Conservation (phyloP, 129 eudicot species). For the Arctium minus region DNA sequence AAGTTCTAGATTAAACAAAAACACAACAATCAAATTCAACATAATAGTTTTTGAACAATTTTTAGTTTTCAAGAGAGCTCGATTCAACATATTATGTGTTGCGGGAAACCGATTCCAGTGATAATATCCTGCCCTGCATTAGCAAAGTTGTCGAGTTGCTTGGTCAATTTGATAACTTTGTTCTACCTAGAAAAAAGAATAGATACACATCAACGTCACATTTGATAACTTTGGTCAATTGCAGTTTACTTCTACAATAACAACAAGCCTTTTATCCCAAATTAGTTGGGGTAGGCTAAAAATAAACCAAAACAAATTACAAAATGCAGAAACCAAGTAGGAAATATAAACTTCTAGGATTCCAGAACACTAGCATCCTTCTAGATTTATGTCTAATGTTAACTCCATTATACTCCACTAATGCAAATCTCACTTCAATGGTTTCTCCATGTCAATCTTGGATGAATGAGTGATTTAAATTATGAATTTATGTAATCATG, state of each 20-base stretch:
- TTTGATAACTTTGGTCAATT: background rate
- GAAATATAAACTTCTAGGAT: background rate
- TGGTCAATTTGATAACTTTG: constrained; percentile 39
- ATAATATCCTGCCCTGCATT: too few species aligned
- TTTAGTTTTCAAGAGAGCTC: too few species aligned
- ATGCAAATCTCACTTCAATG: background rate
- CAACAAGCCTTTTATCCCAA: background rate
- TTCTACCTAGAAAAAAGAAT: constrained; percentile 25
- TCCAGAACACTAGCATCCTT: background rate
- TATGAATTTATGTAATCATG: background rate
- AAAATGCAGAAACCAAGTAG: background rate
- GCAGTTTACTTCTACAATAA: background rate
- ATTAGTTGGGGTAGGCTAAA: background rate
- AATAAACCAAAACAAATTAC: background rate
- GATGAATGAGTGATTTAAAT: background rate
- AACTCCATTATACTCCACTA: background rate
- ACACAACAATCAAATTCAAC: too few species aligned
- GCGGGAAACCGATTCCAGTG: too few species aligned
- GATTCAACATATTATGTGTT: too few species aligned
- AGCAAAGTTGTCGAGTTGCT: too few species aligned
- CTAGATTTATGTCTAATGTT: background rate
- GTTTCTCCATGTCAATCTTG: background rate
- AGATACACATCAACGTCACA: background rate
- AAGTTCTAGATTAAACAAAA: too few species aligned
- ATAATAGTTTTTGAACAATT: too few species aligned